Base-by-base conservation (phyloP, 2,329 filamentous ascomycete genomes). In the Paraconiothyrium brasiliense region DNA sequence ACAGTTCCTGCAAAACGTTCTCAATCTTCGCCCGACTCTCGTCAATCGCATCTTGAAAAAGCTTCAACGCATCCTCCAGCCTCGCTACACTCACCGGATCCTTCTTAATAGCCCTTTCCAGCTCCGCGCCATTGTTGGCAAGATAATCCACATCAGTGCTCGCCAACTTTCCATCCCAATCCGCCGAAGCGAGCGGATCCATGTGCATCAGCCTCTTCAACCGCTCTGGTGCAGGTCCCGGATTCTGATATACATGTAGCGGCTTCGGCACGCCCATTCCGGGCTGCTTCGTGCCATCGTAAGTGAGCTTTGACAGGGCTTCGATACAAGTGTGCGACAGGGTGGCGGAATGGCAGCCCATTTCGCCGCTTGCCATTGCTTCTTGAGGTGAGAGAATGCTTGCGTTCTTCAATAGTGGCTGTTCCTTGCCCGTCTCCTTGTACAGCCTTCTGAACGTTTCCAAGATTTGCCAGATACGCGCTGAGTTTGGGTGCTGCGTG, bases 321-420 rank as follows among this genome's bases (percentile, higher is more conserved):
- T 76, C 68, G 3, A 83, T 72, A 14, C 80, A 72, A 1, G 70
- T 78, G 61, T 79, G 76, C 1, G 81, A 79, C 50, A 84, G 77
- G 4, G 82, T 84, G 22, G 79, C 81, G 4, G 80, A 80, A 61
- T 84, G 80, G 67, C 81, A 84, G 43, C 82, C 81, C 67, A 82
- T 72, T 65, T 83, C 82, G 10, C 77, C 82, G 13, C 80, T 77
- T 6, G 82, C 82, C 79, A 83, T 81, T 47, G 77, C 81, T 65
- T 84, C 82, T 20, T 81, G 74, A 4, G 76, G 64, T 0, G 79
- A 77, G 64, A 84, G 74, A 62, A 83, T 82, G 67, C 81, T 82
- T 3, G 82, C 82, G 46, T 81, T 81, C 68, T 84, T 84, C 14
- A 85, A 65, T 11, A 83, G 71, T 1, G 84, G 83, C 69, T 85